Base-by-base conservation (phyloP, 148 eudicot genomes). In the Vaccinium macrocarpon region DNA sequence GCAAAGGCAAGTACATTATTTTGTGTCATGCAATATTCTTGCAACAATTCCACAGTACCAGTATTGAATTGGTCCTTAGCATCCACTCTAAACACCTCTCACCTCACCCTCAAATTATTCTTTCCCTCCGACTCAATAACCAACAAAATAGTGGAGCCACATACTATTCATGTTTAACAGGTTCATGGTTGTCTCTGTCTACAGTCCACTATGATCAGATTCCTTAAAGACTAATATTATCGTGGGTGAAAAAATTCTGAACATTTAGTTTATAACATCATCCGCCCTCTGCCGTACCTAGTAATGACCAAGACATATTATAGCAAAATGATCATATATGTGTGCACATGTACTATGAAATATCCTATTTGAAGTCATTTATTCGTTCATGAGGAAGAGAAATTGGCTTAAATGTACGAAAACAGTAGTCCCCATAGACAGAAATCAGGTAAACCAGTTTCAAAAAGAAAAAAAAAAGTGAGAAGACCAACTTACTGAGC, bases 401-500 rank as follows among this genome's bases (percentile, higher is more conserved):
- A 48, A 11, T 3, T 13, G 27, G 56, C 56, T n/a, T 19, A 11
- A 76, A 76, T 51, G 32, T 49, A n/a, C 27, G 16, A 21, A 75
- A 46, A 21, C 23, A 8, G 8, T 46, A n/a, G 48, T 66, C 4
- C 27, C 29, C 61, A 0, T 6, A 75, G 7, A 80, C 71, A 61
- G 14, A 73, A 80, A 56, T n/a, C 84, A 27, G 42, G 13, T 50
- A n/a, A 76, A 23, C 25, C 66, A 73, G 35, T 29, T 71, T 42
- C 46, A 42, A 2, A 42, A 42, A 68, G 42, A 64, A 38, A 70
- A 19, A 53, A 25, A 21, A 66, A 16, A 29, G 19, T 61, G 42
- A 76, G 56, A 55, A 50, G 85, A 84, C 18, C 23, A 76, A 87
- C 99, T 91, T 89, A 96, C 99, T 94, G 95, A 85, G 93, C 90